Base-by-base conservation (phyloP, 148 eudicot species). In the Chenopodium formosanum region DNA sequence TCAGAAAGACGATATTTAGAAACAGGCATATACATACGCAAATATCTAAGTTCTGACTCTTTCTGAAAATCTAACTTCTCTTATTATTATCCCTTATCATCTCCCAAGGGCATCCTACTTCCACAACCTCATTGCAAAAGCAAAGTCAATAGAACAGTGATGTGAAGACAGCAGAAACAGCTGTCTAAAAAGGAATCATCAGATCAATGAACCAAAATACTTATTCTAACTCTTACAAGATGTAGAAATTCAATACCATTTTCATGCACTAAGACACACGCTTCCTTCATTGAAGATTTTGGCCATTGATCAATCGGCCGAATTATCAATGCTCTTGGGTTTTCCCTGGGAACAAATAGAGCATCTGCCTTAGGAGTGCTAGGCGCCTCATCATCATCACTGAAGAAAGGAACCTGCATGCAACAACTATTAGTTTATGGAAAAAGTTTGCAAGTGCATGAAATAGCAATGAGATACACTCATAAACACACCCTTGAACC, bases 341-440 rank as follows among this genome's bases (percentile, higher is more conserved):
- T 94, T 83, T 96, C 97, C 88, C 99, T 88, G 67, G 98, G 98
- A 87, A 92, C 86, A 78, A 94, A 92, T 82, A 91, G 89, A 77
- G 99, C 95, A 82, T 92, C 98, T 77, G 97, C 97, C 88, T 92
- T 94, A 1, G 99, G 97, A 4, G 94, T 94, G 85, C 90, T 89
- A 31, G 95, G 88, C 74, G 90, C 86, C 83, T 92, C 94, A 80
- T 92, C 98, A 79, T 92, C 97, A 84, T 91, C 97, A 79, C 85
- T 88, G 76, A 92, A 96, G 83, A 96, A 92, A 44, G 98, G 87
- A 63, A 94, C 93, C 98, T 96, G 88, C 74, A 85, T 66, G 77
- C 78, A 74, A 48, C 63, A 66, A n/a, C 23, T 2, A 70, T 9
- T 79, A 60, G 60, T 29, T 56, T 14, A 78, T 32, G 67, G 40